Evolutionary conservation across 768 basidiomycete species (phyloP), one percentile per base, ranked within the genome.

Genomic region (Paxillus ammoniavirescens): DNA sequence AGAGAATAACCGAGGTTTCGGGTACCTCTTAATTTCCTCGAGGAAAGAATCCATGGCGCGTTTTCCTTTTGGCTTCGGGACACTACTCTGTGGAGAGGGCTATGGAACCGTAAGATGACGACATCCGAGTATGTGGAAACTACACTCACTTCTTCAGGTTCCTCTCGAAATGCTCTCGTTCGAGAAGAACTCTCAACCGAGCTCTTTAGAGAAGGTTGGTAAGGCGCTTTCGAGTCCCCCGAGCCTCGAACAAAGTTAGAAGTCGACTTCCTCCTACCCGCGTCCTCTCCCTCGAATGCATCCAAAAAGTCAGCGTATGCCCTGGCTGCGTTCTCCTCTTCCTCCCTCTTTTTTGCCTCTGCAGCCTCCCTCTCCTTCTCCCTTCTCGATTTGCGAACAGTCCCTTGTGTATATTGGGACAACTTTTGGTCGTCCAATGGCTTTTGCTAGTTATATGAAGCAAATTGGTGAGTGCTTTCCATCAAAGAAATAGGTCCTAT

Each of bases 1-100:
- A 17, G 5, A 13, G 15, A 30, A 47, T 54, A 23, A 1, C 23
- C 21, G 49, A 8, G 6, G n/a, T 9, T 15, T 31, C 5, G 57
- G 76, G 18, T 44, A 89, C 96, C 83, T 83, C 74, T 98, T 98
- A 54, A 99, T 92, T 74, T 99, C 94, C 63, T 97, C 94, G 47
- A 99, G 75, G 67, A 98, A 99, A 2, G 87, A 72, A 70, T 98
- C 95, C 93, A 98, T 98, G 1, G 91, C 93, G 47, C 96, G 83
- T 68, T 93, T 97, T 3, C 97, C 97, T 68, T 93, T 97, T 0
- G 91, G 86, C 66, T 86, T 93, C 1, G 85, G 80, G 5, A 68
- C 74, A 53, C 63, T 65, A 21, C 68, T 54, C 13, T 86, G 82
- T 21, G 90, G 86, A n/a, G 82, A 80, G 0, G 79, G 77, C 80